Base-by-base conservation (phyloP, 148 eudicot genomes). In the Rhododendron ovatum region DNA sequence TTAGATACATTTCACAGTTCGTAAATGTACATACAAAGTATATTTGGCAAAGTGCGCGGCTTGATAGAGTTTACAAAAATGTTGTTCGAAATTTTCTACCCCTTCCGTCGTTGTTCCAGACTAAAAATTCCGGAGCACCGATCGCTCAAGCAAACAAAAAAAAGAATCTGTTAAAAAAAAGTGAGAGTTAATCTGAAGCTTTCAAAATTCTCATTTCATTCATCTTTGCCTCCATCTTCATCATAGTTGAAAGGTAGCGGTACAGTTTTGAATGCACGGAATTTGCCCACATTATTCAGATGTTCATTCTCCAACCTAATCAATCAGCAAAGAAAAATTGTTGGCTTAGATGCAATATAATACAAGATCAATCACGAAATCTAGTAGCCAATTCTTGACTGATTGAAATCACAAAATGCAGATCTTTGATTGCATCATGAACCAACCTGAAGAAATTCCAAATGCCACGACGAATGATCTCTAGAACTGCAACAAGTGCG, bases 391-490 rank as follows among this genome's bases (percentile, higher is more conserved):
- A 67, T 26, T 67, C 17, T 28, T 28, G 35, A 11, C 12, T 28
- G 74, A 26, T 28, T 26, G 74, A 28, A 67, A 67, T 67, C 35
- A n/a, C 74, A 26, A 67, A 67, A 67, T 67, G 37, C 18, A 26
- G 35, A 67, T 10, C 30, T 67, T 67, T 17, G 39, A 30, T 37
- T 17, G 69, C 26, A 37, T 92, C 74, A 67, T 67, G 74, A 28
- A 67, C 74, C 15, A 28, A 96, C 98, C 98, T 96, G 92, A 94
- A 96, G 91, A 93, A 96, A 89, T 90, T 96, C 98, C 98, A 96
- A 67, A 94, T 90, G 85, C 98, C 98, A 81, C 98, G 98, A 4
- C 98, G 95, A 85, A 92, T 83, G 80, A 96, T 92, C 90, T 94
- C 98, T 55, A 96, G 92, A 88, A 92, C 92, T 24, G 96, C 88